A percentile compares a stretch with the other conserved stretches of the same genome.
phyloP scores from a whole-genome alignment of 495 filamentous ascomycete species.

The Aspergillus homomorphus region DNA sequence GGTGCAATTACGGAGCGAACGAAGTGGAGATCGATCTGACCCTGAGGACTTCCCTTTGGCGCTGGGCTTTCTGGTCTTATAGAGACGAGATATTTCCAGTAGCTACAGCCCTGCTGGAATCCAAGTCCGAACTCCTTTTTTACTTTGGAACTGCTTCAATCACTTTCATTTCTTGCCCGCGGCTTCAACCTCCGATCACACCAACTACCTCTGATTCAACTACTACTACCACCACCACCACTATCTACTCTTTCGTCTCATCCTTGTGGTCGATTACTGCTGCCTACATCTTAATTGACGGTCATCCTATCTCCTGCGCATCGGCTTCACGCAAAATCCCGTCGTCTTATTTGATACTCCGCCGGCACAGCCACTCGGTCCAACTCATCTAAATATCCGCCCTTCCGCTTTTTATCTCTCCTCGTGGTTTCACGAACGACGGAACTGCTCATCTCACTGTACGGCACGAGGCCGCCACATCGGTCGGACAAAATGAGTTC shows the following conservation, averaged over 20 bases:
- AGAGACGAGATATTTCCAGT: constrained; percentile 12
- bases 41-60: constrained; percentile 22
- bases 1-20: constrained; percentile 14
- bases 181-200: background rate
- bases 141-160: background rate
- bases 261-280: constrained; percentile 11
- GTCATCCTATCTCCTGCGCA: background rate
- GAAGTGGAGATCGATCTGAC: constrained; percentile 30
- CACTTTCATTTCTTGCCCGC: background rate
- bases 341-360: background rate
- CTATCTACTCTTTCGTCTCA: background rate
- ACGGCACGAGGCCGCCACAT: background rate
- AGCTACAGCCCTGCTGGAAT: constrained; percentile 13
- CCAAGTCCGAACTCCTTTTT: constrained; percentile 2
- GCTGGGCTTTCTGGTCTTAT: constrained; percentile 12
- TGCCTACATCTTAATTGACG: constrained; percentile 6
- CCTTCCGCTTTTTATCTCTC: background rate
- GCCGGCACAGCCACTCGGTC: background rate
- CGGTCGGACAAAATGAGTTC: constrained; percentile 35
- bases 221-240: background rate
- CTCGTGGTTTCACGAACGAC: background rate
- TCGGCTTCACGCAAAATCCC: background rate
- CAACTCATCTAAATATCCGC: background rate
- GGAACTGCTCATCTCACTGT: constrained; percentile 1
- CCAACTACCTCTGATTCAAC: background rate